Evolutionary conservation across 2,329 filamentous ascomycete species (phyloP).

Genomic region (Acarospora socialis): DNA sequence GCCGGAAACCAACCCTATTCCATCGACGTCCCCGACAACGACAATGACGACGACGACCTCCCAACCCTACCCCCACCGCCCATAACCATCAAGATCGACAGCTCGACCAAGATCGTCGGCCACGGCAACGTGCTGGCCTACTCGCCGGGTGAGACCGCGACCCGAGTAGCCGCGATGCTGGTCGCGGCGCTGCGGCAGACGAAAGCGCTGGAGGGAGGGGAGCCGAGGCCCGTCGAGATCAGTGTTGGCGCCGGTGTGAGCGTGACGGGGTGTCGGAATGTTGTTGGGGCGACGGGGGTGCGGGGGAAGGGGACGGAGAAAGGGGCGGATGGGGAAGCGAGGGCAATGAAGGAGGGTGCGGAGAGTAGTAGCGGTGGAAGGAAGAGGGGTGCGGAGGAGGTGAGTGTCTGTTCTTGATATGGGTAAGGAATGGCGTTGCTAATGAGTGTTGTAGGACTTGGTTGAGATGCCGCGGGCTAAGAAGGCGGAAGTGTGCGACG

Average conservation of each 20-base stretch:
- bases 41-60: slow-evolving; percentile 12
- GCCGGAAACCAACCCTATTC: no score
- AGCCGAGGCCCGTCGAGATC: slow-evolving; percentile 15
- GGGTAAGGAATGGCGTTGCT: no score
- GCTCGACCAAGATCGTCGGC: slow-evolving; percentile 22
- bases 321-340: no score
- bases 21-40: not conserved
- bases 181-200: slow-evolving; percentile 15
- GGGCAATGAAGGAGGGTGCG: not conserved
- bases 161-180: slow-evolving; percentile 16
- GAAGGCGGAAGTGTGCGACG: no score
- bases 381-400: slow-evolving; percentile 17
- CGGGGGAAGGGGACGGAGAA: slow-evolving; percentile 1
- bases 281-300: slow-evolving; percentile 14
- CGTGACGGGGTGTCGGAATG: slow-evolving; percentile 19
- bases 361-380: slow-evolving; percentile 1
- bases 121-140: slow-evolving; percentile 21
- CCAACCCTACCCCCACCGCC: slow-evolving; percentile 5
- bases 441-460: no score
- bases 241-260: slow-evolving; percentile 19
- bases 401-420: no score
- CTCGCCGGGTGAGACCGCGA: slow-evolving; percentile 2
- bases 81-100: slow-evolving; percentile 23
- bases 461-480: no score
- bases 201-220: slow-evolving; percentile 10